Base-by-base conservation (phyloP, 139 green algal species). In the Tetraselmis striata region DNA sequence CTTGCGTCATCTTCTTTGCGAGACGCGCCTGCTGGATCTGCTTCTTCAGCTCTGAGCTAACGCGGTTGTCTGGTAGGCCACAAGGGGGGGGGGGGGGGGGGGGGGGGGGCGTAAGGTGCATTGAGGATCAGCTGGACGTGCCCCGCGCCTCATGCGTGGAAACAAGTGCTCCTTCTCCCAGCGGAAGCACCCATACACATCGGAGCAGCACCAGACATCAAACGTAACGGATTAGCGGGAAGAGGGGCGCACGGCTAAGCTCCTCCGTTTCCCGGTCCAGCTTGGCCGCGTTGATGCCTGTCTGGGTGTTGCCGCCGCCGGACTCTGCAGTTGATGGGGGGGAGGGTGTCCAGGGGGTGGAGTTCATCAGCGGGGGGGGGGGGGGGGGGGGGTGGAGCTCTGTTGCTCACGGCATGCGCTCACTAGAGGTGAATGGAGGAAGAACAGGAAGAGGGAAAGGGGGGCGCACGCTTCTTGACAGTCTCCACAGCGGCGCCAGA, bases 1-100 rank as follows among this genome's bases (percentile, higher is more conserved):
- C 93, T 82, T 99, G 96, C 0, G 96, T 99, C 67, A 98, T 82
- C 88, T 99, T 99, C 87, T 98, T 98, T 5, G 92, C 96, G 25
- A 97, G 90, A 23, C 96, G 84, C 23, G 94, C 96, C 79, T 95
- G 88, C 30, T 94, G 84, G 58, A 99, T 99, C 74, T 93, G 92
- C 85, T 95, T 96, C 85, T 98, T 99, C 59, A 99, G 90, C 58
- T 97, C 95, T 23, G 89, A 92, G 22, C 88, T 94, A n/a, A 99
- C 96, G 18, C 85, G 88, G 32, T 97, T 89, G 83, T 95, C 92
- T 96, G n/a, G n/a, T n/a, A n/a, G n/a, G n/a, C n/a, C n/a, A n/a
- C n/a, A n/a, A n/a, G n/a, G n/a, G n/a, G n/a, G n/a, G n/a, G n/a
- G n/a, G n/a, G n/a, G n/a, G n/a, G n/a, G n/a, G n/a, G n/a, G n/a